Conservation (phyloP, 208 protist genomes). For the Trypanosoma congolense region DNA sequence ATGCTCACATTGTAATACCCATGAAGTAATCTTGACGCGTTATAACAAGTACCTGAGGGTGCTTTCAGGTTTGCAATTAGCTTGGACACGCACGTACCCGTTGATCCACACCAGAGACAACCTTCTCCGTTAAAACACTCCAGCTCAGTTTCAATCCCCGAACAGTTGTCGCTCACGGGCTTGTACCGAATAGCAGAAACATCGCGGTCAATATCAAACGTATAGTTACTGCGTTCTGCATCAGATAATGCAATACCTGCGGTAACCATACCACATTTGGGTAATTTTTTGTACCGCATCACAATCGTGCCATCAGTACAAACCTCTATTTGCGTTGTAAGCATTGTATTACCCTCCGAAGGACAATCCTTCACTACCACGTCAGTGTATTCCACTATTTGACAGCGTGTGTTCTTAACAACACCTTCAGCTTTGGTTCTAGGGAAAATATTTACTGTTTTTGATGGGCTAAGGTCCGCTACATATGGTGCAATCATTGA, state of each 20-base stretch:
- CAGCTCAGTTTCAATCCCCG: background rate
- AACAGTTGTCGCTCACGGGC: conserved; percentile 8
- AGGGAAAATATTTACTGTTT: background rate
- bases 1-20: conserved; percentile 14
- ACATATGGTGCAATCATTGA: conserved; percentile 41
- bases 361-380: background rate
- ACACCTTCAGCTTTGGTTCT: conserved; percentile 1
- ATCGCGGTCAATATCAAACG: background rate
- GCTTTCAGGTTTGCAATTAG: conserved; percentile 1
- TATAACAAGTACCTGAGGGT: conserved; percentile 2
- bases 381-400: conserved; percentile 21
- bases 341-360: background rate
- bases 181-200: conserved; percentile 17
- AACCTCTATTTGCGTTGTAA: conserved; percentile 48
- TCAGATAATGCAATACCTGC: conserved; percentile 19
- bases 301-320: conserved; percentile 38
- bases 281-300: conserved; percentile 41
- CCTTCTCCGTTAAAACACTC: background rate
- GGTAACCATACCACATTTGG: conserved; percentile 12
- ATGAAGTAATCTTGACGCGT: background rate
- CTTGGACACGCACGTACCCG: conserved; percentile 2
- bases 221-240: conserved; percentile 6
- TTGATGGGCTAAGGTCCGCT: conserved; percentile 5
- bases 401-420: background rate
- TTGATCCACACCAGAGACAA: conserved; percentile 10